A percentile compares a stretch with the other conserved stretches of the same genome.
These are phyloP conservation scores for Hypoxylon sp. DNA, from an alignment of 2,329 filamentous ascomycete genomes.

Conservation along the genomic window DNA sequence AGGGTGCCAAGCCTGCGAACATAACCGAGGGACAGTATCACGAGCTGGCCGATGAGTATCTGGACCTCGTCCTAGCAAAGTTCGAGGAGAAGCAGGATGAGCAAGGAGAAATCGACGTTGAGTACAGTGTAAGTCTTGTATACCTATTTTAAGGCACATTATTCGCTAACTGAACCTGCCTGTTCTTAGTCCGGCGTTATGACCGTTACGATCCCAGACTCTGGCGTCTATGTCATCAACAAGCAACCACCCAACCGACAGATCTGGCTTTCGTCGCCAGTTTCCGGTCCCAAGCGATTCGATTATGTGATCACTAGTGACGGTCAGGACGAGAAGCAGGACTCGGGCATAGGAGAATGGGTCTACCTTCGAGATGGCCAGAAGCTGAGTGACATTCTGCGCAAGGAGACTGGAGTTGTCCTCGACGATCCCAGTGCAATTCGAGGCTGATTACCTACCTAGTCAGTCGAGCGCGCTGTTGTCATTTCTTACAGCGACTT, in stretches of 20 bases:
- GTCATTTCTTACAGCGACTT: not conserved
- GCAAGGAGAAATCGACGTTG: slow-evolving; percentile 83
- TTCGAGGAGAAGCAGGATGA: slow-evolving; percentile 83
- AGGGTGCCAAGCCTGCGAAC: slow-evolving; percentile 64
- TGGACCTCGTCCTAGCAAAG: slow-evolving; percentile 68
- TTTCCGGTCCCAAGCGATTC: slow-evolving; percentile 92
- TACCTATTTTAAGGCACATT: not conserved
- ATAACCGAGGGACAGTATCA: slow-evolving; percentile 81
- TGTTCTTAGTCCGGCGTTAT: slow-evolving; percentile 82
- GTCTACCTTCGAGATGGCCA: slow-evolving; percentile 88
- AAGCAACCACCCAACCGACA: slow-evolving; percentile 98
- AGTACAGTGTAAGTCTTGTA: slow-evolving; percentile 79
- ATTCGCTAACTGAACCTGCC: slow-evolving; percentile 3
- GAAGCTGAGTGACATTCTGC: slow-evolving; percentile 78
- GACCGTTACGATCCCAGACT: slow-evolving; percentile 75
- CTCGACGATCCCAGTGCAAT: slow-evolving; percentile 25
- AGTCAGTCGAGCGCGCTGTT: not conserved
- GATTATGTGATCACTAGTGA: slow-evolving; percentile 86
- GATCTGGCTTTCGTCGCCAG: slow-evolving; percentile 94
- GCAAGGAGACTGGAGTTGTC: slow-evolving; percentile 80
- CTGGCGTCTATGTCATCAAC: slow-evolving; percentile 93
- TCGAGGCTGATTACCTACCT: not conserved
- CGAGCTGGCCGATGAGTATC: slow-evolving; percentile 79
- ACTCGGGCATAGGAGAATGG: slow-evolving; percentile 81
- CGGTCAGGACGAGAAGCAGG: slow-evolving; percentile 82